These are phyloP conservation scores for Thraustotheca clavata DNA, from an alignment of 352 stramenopile genomes.

Conservation along the genomic window DNA sequence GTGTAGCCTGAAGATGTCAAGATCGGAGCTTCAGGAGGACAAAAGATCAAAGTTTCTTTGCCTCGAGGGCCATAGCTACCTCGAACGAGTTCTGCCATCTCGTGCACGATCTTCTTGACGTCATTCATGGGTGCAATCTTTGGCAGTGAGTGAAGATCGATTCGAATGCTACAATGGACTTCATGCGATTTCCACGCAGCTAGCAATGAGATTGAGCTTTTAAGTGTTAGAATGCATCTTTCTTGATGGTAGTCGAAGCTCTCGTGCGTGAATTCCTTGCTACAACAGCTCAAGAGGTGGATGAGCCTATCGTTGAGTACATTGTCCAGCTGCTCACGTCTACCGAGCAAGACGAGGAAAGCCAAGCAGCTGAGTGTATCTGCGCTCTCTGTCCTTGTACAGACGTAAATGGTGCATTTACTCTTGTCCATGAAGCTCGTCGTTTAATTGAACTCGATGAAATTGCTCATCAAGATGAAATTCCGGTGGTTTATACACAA, in stretches of 20 bases:
- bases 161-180: too few relatives aligned
- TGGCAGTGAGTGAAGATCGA: background rate
- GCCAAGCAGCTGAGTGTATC: background rate
- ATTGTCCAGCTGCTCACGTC: background rate
- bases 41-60: constrained; percentile 47
- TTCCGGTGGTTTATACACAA: background rate
- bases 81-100: constrained; percentile 32
- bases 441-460: background rate
- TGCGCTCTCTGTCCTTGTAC: background rate
- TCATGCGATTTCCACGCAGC: too few relatives aligned
- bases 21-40: constrained; percentile 43
- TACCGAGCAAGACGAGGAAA: background rate
- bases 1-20: constrained; percentile 46
- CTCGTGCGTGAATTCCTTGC: background rate
- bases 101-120: constrained; percentile 6
- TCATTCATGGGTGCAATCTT: constrained; percentile 8
- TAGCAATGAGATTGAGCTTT: too few relatives aligned
- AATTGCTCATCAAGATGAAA: background rate
- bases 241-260: background rate
- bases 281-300: constrained; percentile 1
- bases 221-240: too few relatives aligned
- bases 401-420: background rate
- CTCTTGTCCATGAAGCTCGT: background rate
- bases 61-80: constrained; percentile 40
- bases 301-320: constrained; percentile 17